phyloP scores from a whole-genome alignment of 2,329 filamentous ascomycete species.

The Ophiostoma perfectum region DNA sequence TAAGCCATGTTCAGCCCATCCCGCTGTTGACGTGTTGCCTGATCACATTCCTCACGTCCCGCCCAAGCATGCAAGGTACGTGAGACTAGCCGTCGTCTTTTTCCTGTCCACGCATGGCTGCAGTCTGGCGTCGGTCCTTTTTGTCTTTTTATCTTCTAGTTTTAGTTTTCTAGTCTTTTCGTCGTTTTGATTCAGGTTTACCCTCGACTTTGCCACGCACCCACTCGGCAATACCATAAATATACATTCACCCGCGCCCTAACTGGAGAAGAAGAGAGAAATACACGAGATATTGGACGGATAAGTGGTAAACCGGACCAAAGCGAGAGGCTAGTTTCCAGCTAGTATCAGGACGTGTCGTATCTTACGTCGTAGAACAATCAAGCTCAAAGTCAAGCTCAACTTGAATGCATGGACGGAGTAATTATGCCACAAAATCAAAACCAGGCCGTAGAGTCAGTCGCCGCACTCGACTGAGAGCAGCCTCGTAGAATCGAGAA shows the following conservation, averaged over 20 bases:
- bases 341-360: not conserved
- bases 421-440: no score
- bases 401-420: no score
- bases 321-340: not conserved
- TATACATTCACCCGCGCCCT: not conserved
- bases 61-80: not conserved
- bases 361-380: not conserved
- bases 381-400: no score
- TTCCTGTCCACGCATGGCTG: not conserved
- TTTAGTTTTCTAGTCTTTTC: not conserved
- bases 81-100: constrained; percentile 3
- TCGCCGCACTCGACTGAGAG: no score
- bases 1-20: not conserved
- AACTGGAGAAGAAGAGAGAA: not conserved
- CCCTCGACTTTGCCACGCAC: constrained; percentile 17
- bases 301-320: constrained; percentile 7
- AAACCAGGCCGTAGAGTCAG: no score
- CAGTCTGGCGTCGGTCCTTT: not conserved
- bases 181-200: constrained; percentile 14
- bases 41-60: not conserved
- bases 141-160: not conserved
- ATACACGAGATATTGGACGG: not conserved
- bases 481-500: no score
- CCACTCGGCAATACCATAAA: constrained; percentile 4
- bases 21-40: constrained; percentile 1